Conservation (phyloP, 495 filamentous ascomycete species). For the Penicillium mononematosum region DNA sequence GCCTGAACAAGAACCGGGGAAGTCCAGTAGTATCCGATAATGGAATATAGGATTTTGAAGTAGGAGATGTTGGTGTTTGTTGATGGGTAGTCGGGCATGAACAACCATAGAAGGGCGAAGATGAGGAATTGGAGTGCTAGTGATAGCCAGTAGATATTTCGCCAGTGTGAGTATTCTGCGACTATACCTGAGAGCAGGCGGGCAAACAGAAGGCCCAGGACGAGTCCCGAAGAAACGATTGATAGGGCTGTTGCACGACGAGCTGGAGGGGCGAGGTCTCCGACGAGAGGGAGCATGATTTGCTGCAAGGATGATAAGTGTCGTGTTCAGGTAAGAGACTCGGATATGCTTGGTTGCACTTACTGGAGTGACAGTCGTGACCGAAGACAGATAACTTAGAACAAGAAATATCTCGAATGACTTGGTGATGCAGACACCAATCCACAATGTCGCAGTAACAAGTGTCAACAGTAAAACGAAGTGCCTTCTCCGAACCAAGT, state of each 20-base stretch:
- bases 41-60: constrained; percentile 61
- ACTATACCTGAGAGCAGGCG: constrained; percentile 74
- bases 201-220: constrained; percentile 74
- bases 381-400: constrained; percentile 65
- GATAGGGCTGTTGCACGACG: constrained; percentile 66
- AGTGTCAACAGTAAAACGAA: constrained; percentile 67
- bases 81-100: constrained; percentile 78
- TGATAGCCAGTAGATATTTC: constrained; percentile 78
- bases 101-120: constrained; percentile 62
- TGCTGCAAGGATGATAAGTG: constrained; percentile 41
- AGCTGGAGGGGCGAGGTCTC: constrained; percentile 70
- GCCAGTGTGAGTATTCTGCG: constrained; percentile 68
- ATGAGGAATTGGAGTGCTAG: constrained; percentile 72
- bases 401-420: constrained; percentile 63
- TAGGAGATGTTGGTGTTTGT: constrained; percentile 64
- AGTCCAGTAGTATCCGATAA: constrained; percentile 57
- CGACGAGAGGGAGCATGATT: constrained; percentile 80
- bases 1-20: constrained; percentile 70
- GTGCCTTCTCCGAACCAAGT: constrained; percentile 66
- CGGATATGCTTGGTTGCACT: background rate
- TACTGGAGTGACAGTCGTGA: constrained; percentile 78
- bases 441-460: constrained; percentile 64
- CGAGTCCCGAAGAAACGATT: constrained; percentile 74
- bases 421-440: constrained; percentile 68
- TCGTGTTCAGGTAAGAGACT: background rate